These are phyloP conservation scores for Solanum sejunctum DNA, from an alignment of 257 asterid species.

Conservation along the genomic window DNA sequence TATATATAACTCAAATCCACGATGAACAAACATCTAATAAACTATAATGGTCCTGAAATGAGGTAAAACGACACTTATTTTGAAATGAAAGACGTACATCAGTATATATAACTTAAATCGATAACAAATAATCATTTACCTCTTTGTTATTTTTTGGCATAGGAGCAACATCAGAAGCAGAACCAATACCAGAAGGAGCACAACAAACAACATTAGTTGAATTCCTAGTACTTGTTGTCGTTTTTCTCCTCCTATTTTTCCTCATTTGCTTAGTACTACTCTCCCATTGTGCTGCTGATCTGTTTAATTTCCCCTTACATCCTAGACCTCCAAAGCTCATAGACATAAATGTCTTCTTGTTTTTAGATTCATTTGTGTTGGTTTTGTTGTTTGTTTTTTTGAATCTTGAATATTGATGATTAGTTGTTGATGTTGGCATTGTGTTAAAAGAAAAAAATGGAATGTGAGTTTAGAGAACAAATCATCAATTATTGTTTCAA, in stretches of 20 bases:
- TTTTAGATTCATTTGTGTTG: conserved; percentile 7
- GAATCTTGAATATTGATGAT: not conserved
- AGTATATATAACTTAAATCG: not conserved
- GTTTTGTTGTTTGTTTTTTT: not conserved
- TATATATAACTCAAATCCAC: not conserved
- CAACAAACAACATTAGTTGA: conserved; percentile 40
- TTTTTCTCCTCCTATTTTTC: conserved; percentile 13
- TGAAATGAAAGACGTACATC: not conserved
- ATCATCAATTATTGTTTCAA: not conserved
- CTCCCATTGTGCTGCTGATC: not conserved
- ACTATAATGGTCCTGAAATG: not conserved
- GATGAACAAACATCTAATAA: too few relatives aligned
- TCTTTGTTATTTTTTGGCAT: conserved; percentile 20
- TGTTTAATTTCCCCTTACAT: conserved; percentile 18
- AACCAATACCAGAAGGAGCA: conserved; percentile 53
- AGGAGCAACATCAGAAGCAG: conserved; percentile 41
- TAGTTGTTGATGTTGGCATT: not conserved
- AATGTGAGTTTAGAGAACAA: not conserved
- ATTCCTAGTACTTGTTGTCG: conserved; percentile 6
- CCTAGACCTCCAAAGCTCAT: conserved; percentile 32
- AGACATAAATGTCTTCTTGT: conserved; percentile 11
- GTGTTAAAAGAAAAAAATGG: not conserved
- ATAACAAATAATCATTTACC: not conserved
- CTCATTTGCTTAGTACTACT: conserved; percentile 1
- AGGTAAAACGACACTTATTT: not conserved